A percentile compares a stretch with the other conserved stretches of the same genome.
Evolutionary conservation across 1,284 basidiomycete species (phyloP).

Genomic region (Ceratobasidium papillatum): DNA sequence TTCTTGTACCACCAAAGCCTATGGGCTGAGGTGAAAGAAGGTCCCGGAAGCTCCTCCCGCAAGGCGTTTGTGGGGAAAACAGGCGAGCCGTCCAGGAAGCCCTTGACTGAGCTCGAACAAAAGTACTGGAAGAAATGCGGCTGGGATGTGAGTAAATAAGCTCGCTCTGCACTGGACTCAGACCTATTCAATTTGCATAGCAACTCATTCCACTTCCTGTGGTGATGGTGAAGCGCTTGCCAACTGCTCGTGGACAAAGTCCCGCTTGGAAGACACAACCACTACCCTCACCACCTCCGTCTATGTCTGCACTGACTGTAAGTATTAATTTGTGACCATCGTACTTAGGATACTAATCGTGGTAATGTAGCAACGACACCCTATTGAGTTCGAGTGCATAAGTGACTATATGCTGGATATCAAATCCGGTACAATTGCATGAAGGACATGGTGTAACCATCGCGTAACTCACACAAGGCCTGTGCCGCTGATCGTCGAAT

Average conservation of each 20-base stretch:
- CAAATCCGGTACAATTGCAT: neutral
- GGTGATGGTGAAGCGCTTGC: neutral
- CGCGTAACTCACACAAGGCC: too few species aligned
- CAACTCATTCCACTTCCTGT: neutral
- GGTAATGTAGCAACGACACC: neutral
- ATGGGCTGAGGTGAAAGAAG: slow-evolving; percentile 19
- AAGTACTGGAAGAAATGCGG: slow-evolving; percentile 22
- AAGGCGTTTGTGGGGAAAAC: slow-evolving; percentile 9
- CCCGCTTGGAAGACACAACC: neutral
- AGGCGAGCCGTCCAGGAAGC: slow-evolving; percentile 10
- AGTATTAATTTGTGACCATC: neutral
- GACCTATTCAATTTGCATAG: neutral
- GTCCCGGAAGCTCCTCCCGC: neutral
- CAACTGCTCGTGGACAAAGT: neutral
- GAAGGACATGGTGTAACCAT: neutral
- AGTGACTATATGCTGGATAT: neutral
- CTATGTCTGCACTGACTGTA: neutral
- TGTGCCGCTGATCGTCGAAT: too few species aligned
- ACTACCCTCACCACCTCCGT: neutral
- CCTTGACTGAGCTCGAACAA: slow-evolving; percentile 10
- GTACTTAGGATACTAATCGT: neutral
- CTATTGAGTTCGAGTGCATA: slow-evolving; percentile 11
- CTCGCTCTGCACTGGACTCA: too few species aligned
- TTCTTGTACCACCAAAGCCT: slow-evolving; percentile 28
- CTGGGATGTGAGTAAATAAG: slow-evolving; percentile 15